These are phyloP conservation scores for Bipolaris sorokiniana DNA, from an alignment of 2,329 filamentous ascomycete genomes.

Conservation along the genomic window DNA sequence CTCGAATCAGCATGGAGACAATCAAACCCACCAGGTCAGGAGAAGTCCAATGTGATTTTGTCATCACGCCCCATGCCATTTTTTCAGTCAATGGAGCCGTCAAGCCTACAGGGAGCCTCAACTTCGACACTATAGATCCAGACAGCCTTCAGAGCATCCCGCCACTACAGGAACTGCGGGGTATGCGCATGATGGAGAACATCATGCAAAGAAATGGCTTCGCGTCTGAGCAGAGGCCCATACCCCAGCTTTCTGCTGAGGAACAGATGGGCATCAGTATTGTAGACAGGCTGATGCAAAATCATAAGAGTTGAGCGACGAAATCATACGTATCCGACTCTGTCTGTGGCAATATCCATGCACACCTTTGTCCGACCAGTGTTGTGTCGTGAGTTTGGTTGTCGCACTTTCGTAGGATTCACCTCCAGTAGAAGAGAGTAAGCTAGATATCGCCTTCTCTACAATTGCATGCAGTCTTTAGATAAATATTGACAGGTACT, in stretches of 20 bases:
- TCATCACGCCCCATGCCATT: conserved; percentile 47
- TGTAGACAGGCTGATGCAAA: conserved; percentile 42
- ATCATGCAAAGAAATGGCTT: conserved; percentile 39
- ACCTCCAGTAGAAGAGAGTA: no score
- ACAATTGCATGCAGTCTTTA: no score
- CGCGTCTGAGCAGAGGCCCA: conserved; percentile 7
- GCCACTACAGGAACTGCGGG: conserved; percentile 44
- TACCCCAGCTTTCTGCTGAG: conserved; percentile 26
- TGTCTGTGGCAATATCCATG: background rate
- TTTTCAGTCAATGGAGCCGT: conserved; percentile 35
- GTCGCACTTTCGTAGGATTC: no score
- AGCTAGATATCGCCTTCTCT: no score
- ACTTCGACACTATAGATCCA: conserved; percentile 48
- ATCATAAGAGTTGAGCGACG: conserved; percentile 25
- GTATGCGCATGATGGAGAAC: conserved; percentile 46
- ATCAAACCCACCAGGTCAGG: conserved; percentile 39
- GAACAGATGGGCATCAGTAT: conserved; percentile 45
- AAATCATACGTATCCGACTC: conserved; percentile 52
- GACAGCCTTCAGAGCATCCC: conserved; percentile 50
- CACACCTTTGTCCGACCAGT: background rate
- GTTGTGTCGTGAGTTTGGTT: no score
- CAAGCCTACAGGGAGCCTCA: conserved; percentile 47
- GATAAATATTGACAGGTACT: no score
- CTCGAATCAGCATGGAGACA: conserved; percentile 24
- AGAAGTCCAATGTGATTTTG: conserved; percentile 52